Evolutionary conservation across 306 rosid species (phyloP), one percentile per base, ranked within the genome.

Genomic region (Adenanthera pavonina): DNA sequence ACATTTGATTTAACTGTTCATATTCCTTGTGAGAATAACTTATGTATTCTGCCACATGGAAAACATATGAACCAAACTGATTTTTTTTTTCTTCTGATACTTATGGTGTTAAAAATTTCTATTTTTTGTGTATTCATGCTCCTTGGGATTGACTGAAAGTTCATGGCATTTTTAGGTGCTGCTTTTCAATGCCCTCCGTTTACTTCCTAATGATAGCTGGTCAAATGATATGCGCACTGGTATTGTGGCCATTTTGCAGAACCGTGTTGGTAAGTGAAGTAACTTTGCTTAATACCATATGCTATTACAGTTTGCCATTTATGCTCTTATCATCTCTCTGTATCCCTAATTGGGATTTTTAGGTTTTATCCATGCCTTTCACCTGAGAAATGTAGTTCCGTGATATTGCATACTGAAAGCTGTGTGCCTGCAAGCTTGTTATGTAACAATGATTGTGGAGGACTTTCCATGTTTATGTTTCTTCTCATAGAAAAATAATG

Each of bases 191-290:
- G 84, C 90, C 34, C 91, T 93, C 65, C 87, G 69, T 74, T 74
- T 36, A 70, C 83, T 88, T 77, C 86, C 94, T 34, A 79, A 86
- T 51, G 86, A 83, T 19, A 75, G 80, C 81, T 93, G 95, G 91
- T 81, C 93, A 76, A 64, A 85, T 74, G 75, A 87, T 80, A 80
- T 90, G 85, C 97, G 91, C 48, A 82, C 78, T 87, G 99, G 99
- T 76, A 78, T 95, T 46, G 84, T 87, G 69, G 96, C 93, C 36
- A 80, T 95, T 89, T 85, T 95, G 80, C 99, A 93, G 82, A 95
- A 90, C 75, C 98, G 93, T 76, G 97, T 91, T 75, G 99, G 99
- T 93, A 92, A 66, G 91, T 59, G 69, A 52, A 76, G 82, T 72
- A 41, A 84, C 56, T 82, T 82, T 61, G 60, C 47, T 78, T 62